Evolutionary conservation across 352 stramenopile genomes (phyloP).

Genomic region (Phytophthora hibernalis): DNA sequence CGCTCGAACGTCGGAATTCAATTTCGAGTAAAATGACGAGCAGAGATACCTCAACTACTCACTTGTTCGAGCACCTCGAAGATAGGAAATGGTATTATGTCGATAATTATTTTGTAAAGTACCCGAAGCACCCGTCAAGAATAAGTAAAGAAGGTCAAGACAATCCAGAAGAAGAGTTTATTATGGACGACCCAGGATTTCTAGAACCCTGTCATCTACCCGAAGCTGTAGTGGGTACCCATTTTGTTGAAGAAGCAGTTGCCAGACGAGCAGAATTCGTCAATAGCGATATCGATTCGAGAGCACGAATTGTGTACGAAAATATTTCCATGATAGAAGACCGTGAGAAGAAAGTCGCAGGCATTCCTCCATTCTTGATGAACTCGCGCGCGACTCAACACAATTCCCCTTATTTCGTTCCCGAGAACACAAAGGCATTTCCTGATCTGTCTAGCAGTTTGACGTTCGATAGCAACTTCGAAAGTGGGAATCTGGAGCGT

Average conservation of each 20-base stretch:
- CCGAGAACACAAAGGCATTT: constrained; percentile 35
- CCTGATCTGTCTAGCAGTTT: constrained; percentile 40
- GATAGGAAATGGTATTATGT: constrained; percentile 42
- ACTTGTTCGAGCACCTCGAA: constrained; percentile 33
- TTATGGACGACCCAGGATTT: constrained; percentile 33
- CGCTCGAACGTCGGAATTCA: constrained; percentile 4
- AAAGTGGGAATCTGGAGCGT: constrained; percentile 92
- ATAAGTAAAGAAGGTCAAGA: constrained; percentile 23
- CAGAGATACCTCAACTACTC: background rate
- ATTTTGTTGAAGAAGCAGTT: constrained; percentile 31
- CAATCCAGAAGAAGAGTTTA: constrained; percentile 35
- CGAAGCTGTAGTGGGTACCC: constrained; percentile 16
- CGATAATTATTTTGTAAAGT: constrained; percentile 30
- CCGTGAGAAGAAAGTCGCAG: constrained; percentile 10
- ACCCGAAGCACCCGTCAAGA: constrained; percentile 44
- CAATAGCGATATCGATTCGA: constrained; percentile 33
- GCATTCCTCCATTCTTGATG: constrained; percentile 34
- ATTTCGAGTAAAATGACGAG: constrained; percentile 19
- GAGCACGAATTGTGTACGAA: constrained; percentile 67
- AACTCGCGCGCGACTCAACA: constrained; percentile 11
- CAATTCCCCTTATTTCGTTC: constrained; percentile 49
- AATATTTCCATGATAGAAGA: constrained; percentile 44
- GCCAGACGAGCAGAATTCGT: constrained; percentile 45
- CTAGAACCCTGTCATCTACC: constrained; percentile 32
- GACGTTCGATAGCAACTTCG: constrained; percentile 93